These are phyloP conservation scores for Sechiopsis laciniata DNA, from an alignment of 306 rosid species.

Conservation along the genomic window DNA sequence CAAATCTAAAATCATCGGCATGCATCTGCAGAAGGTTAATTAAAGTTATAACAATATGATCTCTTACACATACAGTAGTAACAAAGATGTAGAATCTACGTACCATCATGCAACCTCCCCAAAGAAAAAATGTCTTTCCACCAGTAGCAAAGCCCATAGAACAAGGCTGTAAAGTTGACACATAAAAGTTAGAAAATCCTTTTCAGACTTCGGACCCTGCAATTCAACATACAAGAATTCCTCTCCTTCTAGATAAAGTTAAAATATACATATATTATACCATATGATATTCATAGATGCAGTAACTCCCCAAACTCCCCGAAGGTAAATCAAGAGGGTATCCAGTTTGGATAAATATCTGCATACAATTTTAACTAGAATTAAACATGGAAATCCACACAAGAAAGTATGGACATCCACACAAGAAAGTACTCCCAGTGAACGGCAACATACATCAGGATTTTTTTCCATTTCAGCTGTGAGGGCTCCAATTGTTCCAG, in stretches of 20 bases:
- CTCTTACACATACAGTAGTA: constrained; percentile 14
- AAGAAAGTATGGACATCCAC: constrained; percentile 16
- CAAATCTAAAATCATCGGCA: constrained; percentile 79
- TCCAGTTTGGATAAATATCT: constrained; percentile 99
- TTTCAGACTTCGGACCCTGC: not conserved
- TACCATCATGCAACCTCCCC: constrained; percentile 99
- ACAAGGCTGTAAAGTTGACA: constrained; percentile 63
- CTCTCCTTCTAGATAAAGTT: not conserved
- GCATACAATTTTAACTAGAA: constrained; percentile 33
- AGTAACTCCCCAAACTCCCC: constrained; percentile 95
- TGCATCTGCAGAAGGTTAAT: constrained; percentile 70
- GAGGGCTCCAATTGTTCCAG: constrained; percentile 91
- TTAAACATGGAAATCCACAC: constrained; percentile 20
- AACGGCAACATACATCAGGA: constrained; percentile 53
- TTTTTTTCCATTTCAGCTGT: constrained; percentile 79
- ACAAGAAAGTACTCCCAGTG: constrained; percentile 17
- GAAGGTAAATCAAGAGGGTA: constrained; percentile 98
- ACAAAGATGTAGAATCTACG: constrained; percentile 36
- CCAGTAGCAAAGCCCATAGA: constrained; percentile 99
- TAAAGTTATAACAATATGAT: constrained; percentile 11
- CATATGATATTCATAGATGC: constrained; percentile 98
- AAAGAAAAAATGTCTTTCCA: constrained; percentile 90
- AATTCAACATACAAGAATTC: constrained; percentile 3
- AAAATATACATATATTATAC: constrained; percentile 29
- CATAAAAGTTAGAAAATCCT: not conserved